phyloP scores from a whole-genome alignment of 148 eudicot species.

The Euryodendron excelsum region DNA sequence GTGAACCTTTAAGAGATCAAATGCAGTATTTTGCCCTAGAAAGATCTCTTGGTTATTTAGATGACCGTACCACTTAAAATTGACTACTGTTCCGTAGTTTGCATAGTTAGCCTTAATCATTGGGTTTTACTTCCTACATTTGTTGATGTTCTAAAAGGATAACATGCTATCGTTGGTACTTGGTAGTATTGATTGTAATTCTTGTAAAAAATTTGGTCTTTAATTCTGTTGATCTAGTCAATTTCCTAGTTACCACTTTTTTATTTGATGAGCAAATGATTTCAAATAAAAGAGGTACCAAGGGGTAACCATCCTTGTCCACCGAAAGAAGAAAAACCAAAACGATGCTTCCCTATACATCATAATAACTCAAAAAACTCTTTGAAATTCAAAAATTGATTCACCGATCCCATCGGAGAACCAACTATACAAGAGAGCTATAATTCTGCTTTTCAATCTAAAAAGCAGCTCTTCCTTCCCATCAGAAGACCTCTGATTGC shows the following conservation, averaged over 20 bases:
- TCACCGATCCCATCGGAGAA: no score
- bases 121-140: not conserved
- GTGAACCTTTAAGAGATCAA: not conserved
- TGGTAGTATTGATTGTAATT: not conserved
- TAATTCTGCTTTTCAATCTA: no score
- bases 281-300: no score
- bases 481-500: no score
- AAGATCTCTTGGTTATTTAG: not conserved
- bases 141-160: not conserved
- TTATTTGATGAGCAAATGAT: no score
- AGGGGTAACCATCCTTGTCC: no score
- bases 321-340: no score
- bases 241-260: not conserved
- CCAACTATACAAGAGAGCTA: no score
- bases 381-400: no score
- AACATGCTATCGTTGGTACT: not conserved
- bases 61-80: not conserved
- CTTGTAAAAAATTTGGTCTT: not conserved
- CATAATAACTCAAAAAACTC: no score
- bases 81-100: not conserved
- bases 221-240: not conserved
- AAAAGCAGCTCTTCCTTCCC: no score
- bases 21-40: not conserved
- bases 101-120: not conserved
- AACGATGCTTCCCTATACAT: no score